Conservation (phyloP, 208 protist genomes). For the Trypanosoma melophagium region DNA sequence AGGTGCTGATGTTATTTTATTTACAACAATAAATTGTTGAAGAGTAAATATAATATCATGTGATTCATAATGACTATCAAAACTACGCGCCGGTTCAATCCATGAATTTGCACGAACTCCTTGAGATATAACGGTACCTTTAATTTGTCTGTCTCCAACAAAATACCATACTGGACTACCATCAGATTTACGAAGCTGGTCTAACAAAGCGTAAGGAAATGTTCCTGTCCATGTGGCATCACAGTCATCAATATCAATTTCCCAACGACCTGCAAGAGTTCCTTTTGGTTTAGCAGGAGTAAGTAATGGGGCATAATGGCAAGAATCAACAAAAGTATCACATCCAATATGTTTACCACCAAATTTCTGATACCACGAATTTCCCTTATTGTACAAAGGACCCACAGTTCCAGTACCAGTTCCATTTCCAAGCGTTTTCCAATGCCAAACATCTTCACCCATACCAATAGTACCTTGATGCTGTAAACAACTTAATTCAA, state of each 20-base stretch:
- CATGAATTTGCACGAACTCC: constrained; percentile 65
- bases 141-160: constrained; percentile 43
- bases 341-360: constrained; percentile 79
- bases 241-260: constrained; percentile 76
- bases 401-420: constrained; percentile 59
- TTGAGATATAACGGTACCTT: constrained; percentile 72
- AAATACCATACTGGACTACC: constrained; percentile 55
- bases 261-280: constrained; percentile 40
- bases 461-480: constrained; percentile 54
- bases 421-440: constrained; percentile 40
- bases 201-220: constrained; percentile 55
- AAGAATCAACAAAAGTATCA: constrained; percentile 74
- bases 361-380: constrained; percentile 87
- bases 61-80: constrained; percentile 45
- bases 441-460: constrained; percentile 75
- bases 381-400: constrained; percentile 50
- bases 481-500: constrained; percentile 69
- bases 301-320: constrained; percentile 77
- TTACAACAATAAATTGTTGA: constrained; percentile 54
- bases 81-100: constrained; percentile 42
- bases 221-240: constrained; percentile 77
- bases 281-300: constrained; percentile 51
- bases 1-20: constrained; percentile 27
- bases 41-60: constrained; percentile 69
- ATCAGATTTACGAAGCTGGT: constrained; percentile 38